Conservation (phyloP, 208 protist genomes). For the Plasmodiophora brassicae region DNA sequence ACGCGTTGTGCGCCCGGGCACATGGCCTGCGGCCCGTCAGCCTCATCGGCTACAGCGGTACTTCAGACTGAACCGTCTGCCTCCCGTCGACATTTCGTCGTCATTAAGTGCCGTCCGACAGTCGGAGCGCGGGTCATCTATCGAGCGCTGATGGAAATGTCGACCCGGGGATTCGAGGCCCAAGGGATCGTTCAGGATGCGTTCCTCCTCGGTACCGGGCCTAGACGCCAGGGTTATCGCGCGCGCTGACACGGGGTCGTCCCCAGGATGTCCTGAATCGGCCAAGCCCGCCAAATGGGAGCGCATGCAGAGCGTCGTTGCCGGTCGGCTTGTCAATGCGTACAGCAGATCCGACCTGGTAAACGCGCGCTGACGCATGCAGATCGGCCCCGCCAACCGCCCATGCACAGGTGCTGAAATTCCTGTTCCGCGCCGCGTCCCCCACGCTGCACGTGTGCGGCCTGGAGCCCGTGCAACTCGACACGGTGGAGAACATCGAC, state of each 20-base stretch:
- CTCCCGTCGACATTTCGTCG: not conserved
- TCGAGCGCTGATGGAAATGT: not conserved
- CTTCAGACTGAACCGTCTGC: too few species aligned
- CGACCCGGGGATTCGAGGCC: not conserved
- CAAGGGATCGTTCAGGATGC: slow-evolving; percentile 20
- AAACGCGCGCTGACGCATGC: not conserved
- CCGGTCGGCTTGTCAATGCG: not conserved
- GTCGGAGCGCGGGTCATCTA: slow-evolving; percentile 20
- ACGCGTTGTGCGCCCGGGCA: not conserved
- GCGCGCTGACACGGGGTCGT: too few species aligned
- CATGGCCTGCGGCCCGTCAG: not conserved
- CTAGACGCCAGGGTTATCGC: too few species aligned
- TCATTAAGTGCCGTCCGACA: not conserved
- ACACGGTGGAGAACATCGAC: slow-evolving; percentile 17
- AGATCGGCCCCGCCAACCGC: not conserved
- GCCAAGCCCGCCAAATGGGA: not conserved
- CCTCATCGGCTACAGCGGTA: slow-evolving; percentile 5
- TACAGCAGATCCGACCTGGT: slow-evolving; percentile 19
- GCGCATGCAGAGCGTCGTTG: not conserved
- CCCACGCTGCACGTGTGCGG: not conserved
- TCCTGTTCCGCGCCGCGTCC: not conserved
- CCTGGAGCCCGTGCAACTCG: not conserved
- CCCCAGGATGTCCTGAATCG: not conserved
- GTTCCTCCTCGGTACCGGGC: too few species aligned
- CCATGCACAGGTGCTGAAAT: not conserved